These are phyloP conservation scores for Pyrenochaeta sp. DNA, from an alignment of 2,329 filamentous ascomycete genomes.

Conservation along the genomic window DNA sequence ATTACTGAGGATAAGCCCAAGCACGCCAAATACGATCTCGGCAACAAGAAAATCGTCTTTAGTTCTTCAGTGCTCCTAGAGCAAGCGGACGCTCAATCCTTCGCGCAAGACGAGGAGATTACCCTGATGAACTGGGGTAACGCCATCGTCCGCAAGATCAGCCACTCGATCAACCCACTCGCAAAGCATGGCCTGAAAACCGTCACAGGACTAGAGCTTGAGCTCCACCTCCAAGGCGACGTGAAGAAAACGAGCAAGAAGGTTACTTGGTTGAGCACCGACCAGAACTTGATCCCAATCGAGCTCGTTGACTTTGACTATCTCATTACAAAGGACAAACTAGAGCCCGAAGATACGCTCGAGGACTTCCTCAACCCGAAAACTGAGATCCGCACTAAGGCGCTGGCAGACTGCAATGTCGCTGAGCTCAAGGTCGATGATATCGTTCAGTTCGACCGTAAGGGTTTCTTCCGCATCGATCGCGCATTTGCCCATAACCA, in stretches of 20 bases:
- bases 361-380: conserved; percentile 83
- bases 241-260: conserved; percentile 97
- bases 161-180: conserved; percentile 60
- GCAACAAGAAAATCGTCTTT: conserved; percentile 84
- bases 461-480: conserved; percentile 91
- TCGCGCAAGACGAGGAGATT: conserved; percentile 87
- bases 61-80: conserved; percentile 80
- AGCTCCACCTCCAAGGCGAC: conserved; percentile 91
- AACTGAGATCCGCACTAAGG: conserved; percentile 78
- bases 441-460: conserved; percentile 93
- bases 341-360: conserved; percentile 83
- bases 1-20: conserved; percentile 80
- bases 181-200: conserved; percentile 55
- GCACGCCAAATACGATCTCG: conserved; percentile 90
- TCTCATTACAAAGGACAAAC: conserved; percentile 92
- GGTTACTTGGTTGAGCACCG: conserved; percentile 86
- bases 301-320: conserved; percentile 96
- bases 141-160: conserved; percentile 76
- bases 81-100: conserved; percentile 83
- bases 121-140: conserved; percentile 98
- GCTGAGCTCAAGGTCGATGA: conserved; percentile 81
- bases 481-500: conserved; percentile 65
- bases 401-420: conserved; percentile 83
- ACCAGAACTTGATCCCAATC: conserved; percentile 80
- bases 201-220: conserved; percentile 76